Base-by-base conservation (phyloP, 1,284 basidiomycete genomes). In the Cystobasidium slooffiae region DNA sequence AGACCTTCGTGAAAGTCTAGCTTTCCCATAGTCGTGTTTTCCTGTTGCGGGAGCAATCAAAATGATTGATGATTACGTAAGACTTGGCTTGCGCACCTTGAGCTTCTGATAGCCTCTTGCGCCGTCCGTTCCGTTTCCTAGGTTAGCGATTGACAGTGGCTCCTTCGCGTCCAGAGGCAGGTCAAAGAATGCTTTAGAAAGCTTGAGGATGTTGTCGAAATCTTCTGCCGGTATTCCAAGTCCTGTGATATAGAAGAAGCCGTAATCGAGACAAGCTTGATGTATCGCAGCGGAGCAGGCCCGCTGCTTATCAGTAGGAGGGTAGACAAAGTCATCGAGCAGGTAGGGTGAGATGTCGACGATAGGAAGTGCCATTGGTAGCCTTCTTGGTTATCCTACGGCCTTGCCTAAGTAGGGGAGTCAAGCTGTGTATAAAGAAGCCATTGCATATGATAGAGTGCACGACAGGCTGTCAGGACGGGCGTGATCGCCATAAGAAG, bases 1-100 rank as follows among this genome's bases (percentile, higher is more conserved):
- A 94, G 82, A 0, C 87, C 91, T 83, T 94, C 92, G 77, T 94
- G 92, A 75, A 89, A 90, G 80, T 94, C 92, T 8, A 89, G 88
- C 81, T 89, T 90, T 12, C 91, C 91, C 76, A 88, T 88, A 0
- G 93, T 95, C 4, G 94, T 86, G 78, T 94, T 94, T 84, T 94
- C 89, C 61, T 63, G 46, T 24, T 16, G 12, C 9, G 22, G 3
- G 6, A 37, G 8, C 1, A 44, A 9, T 44, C 43, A 20, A 61
- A 22, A 44, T 43, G 39, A 20, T 12, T 10, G 9, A 43, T 10
- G 9, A 43, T n/a, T 18, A 20, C 7, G 1, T 20, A 16, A 12
- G 41, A 20, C 16, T 18, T 8, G n/a, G 53, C 53, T 14, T 3
- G 44, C 31, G 47, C 47, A 63, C 61, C 75, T 88, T 88, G 49